Base-by-base conservation (phyloP, 2,329 filamentous ascomycete genomes). In the Colletotrichum sojae region DNA sequence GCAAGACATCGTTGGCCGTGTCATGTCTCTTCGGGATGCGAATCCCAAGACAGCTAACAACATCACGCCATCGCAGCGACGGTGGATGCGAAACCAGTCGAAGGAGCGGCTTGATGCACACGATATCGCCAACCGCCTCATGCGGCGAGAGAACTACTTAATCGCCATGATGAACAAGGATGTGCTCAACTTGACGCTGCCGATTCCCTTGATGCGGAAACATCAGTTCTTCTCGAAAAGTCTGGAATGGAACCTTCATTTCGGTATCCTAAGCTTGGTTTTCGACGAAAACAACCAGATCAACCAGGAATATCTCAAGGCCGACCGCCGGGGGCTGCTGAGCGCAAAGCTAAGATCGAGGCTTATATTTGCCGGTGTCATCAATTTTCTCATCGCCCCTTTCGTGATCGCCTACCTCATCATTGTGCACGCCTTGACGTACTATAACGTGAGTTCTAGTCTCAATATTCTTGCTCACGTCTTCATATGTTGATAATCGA, bases 111-210 rank as follows among this genome's bases (percentile, higher is more conserved):
- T 99, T 74, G 96, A 98, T 80, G 96, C 96, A 12, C 94, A 98
- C 75, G 96, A 98, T 76, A 98, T 99, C 78, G 96, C 96, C 6
- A 99, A 98, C 77, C 90, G 96, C 39, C 83, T 99, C 53, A 98
- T 99, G 96, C 91, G 96, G 68, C 92, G 94, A 76, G 95, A 98
- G 71, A 99, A 99, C 76, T 99, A 98, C 75, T 88, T 98, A 71
- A 98, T 99, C 75, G 96, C 96, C 5, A 86, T 99, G 75, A 94
- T 98, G 82, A 99, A 99, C 84, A 98, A 99, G 79, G 96, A 98
- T 70, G 89, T 98, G 45, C 81, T 99, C 49, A 91, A 99, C 76
- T 84, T 98, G 53, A 94, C 93, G 0, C 86, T 98, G 3, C 94
- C 94, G 2, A 81, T 99, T 2, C 96, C 96, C 0, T 95, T 98